These are phyloP conservation scores for Lasiodiplodia gonubiensis DNA, from an alignment of 2,329 filamentous ascomycete species.

Conservation along the genomic window DNA sequence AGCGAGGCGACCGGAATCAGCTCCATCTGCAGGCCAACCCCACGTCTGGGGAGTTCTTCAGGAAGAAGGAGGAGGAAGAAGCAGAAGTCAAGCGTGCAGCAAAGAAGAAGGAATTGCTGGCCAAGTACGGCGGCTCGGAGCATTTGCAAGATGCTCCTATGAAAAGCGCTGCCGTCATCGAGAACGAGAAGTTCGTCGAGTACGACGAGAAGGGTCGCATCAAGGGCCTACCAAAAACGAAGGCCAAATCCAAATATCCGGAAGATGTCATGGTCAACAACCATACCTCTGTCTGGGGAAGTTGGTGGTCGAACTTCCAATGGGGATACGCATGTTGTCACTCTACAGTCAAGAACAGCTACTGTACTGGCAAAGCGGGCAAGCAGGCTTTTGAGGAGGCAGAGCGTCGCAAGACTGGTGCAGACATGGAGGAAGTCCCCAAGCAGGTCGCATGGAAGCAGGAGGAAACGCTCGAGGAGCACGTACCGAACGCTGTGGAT, in stretches of 20 bases:
- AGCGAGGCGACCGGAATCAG: slow-evolving; percentile 76
- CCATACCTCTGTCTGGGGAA: slow-evolving; percentile 91
- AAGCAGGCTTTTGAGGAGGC: slow-evolving; percentile 80
- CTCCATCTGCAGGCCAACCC: slow-evolving; percentile 95
- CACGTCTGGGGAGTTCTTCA: slow-evolving; percentile 83
- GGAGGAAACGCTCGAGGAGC: slow-evolving; percentile 47
- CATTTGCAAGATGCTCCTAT: slow-evolving; percentile 66
- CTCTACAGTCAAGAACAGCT: slow-evolving; percentile 92
- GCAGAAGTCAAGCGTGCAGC: slow-evolving; percentile 71
- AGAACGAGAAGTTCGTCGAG: slow-evolving; percentile 88
- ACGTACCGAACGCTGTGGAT: slow-evolving; percentile 53
- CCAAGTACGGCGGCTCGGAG: slow-evolving; percentile 80
- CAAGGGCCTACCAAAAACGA: slow-evolving; percentile 80
- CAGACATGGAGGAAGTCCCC: slow-evolving; percentile 50
- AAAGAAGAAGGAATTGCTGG: slow-evolving; percentile 71
- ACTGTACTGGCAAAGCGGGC: slow-evolving; percentile 92
- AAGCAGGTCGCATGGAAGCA: slow-evolving; percentile 51
- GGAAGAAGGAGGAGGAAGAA: slow-evolving; percentile 80
- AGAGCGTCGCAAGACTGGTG: slow-evolving; percentile 62
- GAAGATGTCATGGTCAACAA: slow-evolving; percentile 91
- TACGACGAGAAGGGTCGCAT: slow-evolving; percentile 90
- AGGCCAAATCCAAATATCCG: slow-evolving; percentile 85
- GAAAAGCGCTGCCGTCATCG: slow-evolving; percentile 71
- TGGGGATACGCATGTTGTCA: slow-evolving; percentile 98
- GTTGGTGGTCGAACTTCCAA: slow-evolving; percentile 94